Conservation (phyloP, 2,329 filamentous ascomycete genomes). For the Colletotrichum endophyticum region DNA sequence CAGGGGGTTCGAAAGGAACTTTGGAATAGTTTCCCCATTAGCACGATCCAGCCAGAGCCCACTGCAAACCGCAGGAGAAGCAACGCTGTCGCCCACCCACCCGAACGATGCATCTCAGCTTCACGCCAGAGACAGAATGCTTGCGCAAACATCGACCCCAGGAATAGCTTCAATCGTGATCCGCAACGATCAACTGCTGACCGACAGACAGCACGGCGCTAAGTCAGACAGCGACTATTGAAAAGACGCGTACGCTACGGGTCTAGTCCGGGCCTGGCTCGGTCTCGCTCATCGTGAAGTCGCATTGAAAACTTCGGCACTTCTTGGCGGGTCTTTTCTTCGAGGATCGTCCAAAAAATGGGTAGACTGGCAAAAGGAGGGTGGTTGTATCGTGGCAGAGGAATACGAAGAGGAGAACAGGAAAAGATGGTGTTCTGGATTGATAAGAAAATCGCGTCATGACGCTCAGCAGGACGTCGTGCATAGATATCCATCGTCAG, state of each 20-base stretch:
- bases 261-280: neutral
- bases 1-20: neutral
- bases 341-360: neutral
- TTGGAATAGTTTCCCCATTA: neutral
- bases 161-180: neutral
- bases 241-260: neutral
- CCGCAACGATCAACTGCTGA: neutral
- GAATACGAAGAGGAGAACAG: neutral
- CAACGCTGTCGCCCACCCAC: neutral
- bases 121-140: neutral
- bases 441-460: neutral
- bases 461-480: neutral
- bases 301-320: neutral
- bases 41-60: neutral
- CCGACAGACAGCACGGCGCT: neutral
- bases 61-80: neutral
- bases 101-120: neutral
- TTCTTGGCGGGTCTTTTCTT: neutral
- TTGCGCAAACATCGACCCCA: neutral
- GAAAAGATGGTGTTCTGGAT: neutral
- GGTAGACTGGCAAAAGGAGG: neutral
- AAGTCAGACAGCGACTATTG: neutral
- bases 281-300: neutral
- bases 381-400: neutral
- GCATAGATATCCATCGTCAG: neutral